A percentile compares a stretch with the other conserved stretches of the same genome.
phyloP scores from a whole-genome alignment of 495 filamentous ascomycete species.

The Hypoxylon lienhwacheense region DNA sequence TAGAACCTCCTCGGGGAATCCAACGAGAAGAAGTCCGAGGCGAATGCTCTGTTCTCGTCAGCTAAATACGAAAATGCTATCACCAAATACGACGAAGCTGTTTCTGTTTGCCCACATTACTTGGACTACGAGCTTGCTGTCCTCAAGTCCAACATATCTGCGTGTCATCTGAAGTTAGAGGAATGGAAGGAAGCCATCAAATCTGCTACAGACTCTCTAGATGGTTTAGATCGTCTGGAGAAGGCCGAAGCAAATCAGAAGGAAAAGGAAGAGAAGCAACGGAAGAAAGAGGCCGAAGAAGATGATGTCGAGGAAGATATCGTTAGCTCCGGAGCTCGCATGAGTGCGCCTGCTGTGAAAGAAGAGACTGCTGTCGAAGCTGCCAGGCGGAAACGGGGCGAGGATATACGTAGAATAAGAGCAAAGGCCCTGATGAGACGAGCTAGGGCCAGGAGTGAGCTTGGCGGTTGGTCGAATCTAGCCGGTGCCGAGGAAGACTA shows the following conservation, averaged over 20 bases:
- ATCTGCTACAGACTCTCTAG: conserved; percentile 70
- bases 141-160: conserved; percentile 82
- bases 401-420: conserved; percentile 74
- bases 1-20: conserved; percentile 73
- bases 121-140: conserved; percentile 90
- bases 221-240: conserved; percentile 65
- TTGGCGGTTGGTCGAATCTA: conserved; percentile 77
- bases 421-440: conserved; percentile 85
- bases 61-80: conserved; percentile 82
- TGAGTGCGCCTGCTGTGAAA: conserved; percentile 44
- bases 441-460: conserved; percentile 70
- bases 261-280: conserved; percentile 24
- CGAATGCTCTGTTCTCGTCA: conserved; percentile 74
- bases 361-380: conserved; percentile 44
- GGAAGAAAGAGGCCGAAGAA: conserved; percentile 57
- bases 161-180: conserved; percentile 83
- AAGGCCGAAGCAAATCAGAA: conserved; percentile 27
- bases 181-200: conserved; percentile 85
- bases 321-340: conserved; percentile 54
- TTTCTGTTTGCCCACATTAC: conserved; percentile 80
- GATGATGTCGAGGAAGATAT: conserved; percentile 63
- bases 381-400: conserved; percentile 44
- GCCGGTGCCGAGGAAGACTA: conserved; percentile 81
- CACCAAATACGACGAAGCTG: conserved; percentile 81
- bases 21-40: conserved; percentile 71